Base-by-base conservation (phyloP, 2,329 filamentous ascomycete genomes). In the Diaporthe australafricana region DNA sequence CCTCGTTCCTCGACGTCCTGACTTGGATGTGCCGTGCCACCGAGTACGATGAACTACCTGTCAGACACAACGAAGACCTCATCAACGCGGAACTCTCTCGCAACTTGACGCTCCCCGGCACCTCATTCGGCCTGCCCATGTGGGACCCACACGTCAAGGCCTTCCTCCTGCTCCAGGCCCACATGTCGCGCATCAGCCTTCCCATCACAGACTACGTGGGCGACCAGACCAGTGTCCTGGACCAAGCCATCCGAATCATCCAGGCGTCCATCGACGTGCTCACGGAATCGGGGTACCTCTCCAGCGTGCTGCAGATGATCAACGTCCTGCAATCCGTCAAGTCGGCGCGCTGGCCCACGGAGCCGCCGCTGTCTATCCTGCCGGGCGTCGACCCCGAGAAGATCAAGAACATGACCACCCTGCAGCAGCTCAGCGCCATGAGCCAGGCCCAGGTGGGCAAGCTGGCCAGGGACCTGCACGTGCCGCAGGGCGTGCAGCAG, bases 121-220 rank as follows among this genome's bases (percentile, higher is more conserved):
- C 83, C 22, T 81, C 83, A 5, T 90, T 96, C 67, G 91, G 91
- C 12, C 84, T 98, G 50, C 96, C 96, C 1, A 93, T 99, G 91
- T 99, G 96, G 96, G 96, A 99, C 84, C 96, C 96, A 0, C 96
- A 99, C 79, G 94, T 98, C 79, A 99, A 99, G 82, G 91, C 96
- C 0, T 98, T 98, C 84, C 85, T 99, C 47, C 88, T 99, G 1
- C 88, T 99, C 0, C 97, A 99, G 82, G 95, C 96, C 0, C 95
- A 98, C 83, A 97, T 99, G 90, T 94, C 93, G 25, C 93, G 96
- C 71, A 92, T 98, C 76, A 91, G 96, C 69, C 90, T 99, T 4
- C 97, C 97, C 4, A 98, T 99, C 71, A 92, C 94, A 0, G 96
- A 99, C 87, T 99, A 99, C 79, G 95, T 99, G 3, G 96, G 96